phyloP scores from a whole-genome alignment of 2,329 filamentous ascomycete genomes.

The Penicillium rolfsii region DNA sequence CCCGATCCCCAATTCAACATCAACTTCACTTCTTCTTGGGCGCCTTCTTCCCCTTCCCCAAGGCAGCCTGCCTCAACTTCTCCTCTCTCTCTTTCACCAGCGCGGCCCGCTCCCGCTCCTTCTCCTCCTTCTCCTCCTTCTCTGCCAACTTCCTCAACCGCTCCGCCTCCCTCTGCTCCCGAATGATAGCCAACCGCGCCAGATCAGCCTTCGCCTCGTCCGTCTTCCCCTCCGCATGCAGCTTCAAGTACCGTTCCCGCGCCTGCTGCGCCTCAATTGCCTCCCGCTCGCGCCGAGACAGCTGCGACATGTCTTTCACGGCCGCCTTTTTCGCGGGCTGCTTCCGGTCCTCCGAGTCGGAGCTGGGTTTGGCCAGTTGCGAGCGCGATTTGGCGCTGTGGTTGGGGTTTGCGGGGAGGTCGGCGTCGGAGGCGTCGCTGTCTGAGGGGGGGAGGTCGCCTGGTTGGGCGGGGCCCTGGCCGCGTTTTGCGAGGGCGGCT shows the following conservation, averaged over 20 bases:
- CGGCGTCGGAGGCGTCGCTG: slow-evolving; percentile 45
- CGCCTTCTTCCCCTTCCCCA: slow-evolving; percentile 41
- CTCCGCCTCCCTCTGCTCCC: slow-evolving; percentile 83
- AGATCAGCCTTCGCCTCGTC: slow-evolving; percentile 91
- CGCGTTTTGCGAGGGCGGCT: slow-evolving; percentile 78
- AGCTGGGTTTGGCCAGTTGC: slow-evolving; percentile 68
- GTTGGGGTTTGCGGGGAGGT: slow-evolving; percentile 81
- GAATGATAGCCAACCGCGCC: slow-evolving; percentile 77
- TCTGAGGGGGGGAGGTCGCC: slow-evolving; percentile 83
- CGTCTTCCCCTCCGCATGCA: slow-evolving; percentile 94
- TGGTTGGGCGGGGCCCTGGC: slow-evolving; percentile 71
- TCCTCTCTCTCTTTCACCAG: slow-evolving; percentile 42
- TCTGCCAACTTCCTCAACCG: slow-evolving; percentile 78
- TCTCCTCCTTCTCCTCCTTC: slow-evolving; percentile 57
- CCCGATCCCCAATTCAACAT: too few relatives aligned
- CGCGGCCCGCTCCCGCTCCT: slow-evolving; percentile 42
- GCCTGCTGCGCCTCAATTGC: slow-evolving; percentile 84
- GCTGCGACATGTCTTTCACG: slow-evolving; percentile 54
- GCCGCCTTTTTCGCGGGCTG: slow-evolving; percentile 32
- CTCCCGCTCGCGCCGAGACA: slow-evolving; percentile 72
- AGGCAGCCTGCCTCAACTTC: slow-evolving; percentile 44
- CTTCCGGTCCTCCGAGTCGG: slow-evolving; percentile 52
- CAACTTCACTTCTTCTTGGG: slow-evolving; percentile 38
- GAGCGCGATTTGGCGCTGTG: slow-evolving; percentile 70
- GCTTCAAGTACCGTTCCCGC: slow-evolving; percentile 86